These are phyloP conservation scores for Asterella californica DNA, from an alignment of 225 moss, liverwort and hornwort genomes.

Conservation along the genomic window DNA sequence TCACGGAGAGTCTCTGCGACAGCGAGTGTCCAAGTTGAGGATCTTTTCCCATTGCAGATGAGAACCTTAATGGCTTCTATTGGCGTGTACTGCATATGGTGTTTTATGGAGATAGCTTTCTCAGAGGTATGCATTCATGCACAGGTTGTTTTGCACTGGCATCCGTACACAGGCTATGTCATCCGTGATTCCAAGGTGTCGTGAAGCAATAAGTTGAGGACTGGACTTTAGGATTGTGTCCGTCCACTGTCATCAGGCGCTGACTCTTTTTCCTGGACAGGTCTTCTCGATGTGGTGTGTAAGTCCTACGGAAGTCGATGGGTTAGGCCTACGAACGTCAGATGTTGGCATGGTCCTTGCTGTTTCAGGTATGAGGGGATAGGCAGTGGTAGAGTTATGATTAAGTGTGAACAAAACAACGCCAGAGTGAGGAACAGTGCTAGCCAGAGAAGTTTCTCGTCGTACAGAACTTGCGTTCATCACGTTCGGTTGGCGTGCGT, in stretches of 20 bases:
- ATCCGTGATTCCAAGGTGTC: background rate
- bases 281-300: constrained; percentile 42
- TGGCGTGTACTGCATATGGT: constrained; percentile 31
- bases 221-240: background rate
- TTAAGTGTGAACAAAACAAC: background rate
- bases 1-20: constrained; percentile 60
- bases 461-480: background rate
- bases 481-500: background rate
- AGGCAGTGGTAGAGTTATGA: background rate
- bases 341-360: constrained; percentile 31
- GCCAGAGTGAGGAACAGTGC: background rate
- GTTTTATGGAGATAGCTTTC: constrained; percentile 26
- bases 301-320: constrained; percentile 30
- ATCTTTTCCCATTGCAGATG: too few species aligned
- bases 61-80: constrained; percentile 27
- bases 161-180: background rate
- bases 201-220: background rate
- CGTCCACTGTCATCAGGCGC: too few species aligned
- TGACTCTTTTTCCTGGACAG: background rate
- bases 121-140: constrained; percentile 17
- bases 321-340: constrained; percentile 30
- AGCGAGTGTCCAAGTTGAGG: constrained; percentile 65
- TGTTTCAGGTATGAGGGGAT: constrained; percentile 20
- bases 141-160: too few species aligned
- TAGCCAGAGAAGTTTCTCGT: background rate